Evolutionary conservation across 2,329 filamentous ascomycete species (phyloP), one percentile per base, ranked within the genome.

Genomic region (Talaromyces sp.): DNA sequence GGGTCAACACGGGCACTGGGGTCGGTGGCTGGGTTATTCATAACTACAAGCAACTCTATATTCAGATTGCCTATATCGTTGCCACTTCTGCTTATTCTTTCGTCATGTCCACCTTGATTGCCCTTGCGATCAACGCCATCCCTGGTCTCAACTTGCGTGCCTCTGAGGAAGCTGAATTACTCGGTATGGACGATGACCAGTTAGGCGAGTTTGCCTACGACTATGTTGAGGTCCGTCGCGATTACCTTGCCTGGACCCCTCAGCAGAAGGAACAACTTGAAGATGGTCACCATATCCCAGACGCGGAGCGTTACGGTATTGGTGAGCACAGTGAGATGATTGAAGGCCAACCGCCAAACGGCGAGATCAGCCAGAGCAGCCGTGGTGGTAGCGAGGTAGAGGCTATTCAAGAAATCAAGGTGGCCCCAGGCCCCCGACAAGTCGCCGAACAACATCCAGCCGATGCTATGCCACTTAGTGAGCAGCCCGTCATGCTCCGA

Each of bases 81-180:
- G 84, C 87, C 45, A 80, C 81, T 48, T 84, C 85, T 67, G 80
- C 76, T 48, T 90, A 88, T 77, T 79, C 86, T 27, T 90, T 90
- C 64, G 78, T 81, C 54, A 72, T 89, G 54, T 87, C 85, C 54
- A 86, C 85, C 71, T 67, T 89, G 61, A 87, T 90, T 63, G 82
- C 88, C 22, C 88, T 87, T 72, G 70, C 84, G 51, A 81, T 90
- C 75, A 89, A 90, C 77, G 79, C 86, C 57, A 78, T 90, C 41
- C 87, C 87, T 0, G 87, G 87, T 22, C 79, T 90, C 29, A 85
- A 86, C 62, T 83, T 90, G 45, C 85, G 87, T 50, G 86, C 86
- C 52, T 77, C 79, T 13, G 77, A 84, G 59, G 85, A 86, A 63
- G 86, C 87, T 47, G 87, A 90, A 74, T 81, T 89, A 48, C 77